These are phyloP conservation scores for Selenicereus undatus DNA, from an alignment of 148 eudicot genomes.

Conservation along the genomic window DNA sequence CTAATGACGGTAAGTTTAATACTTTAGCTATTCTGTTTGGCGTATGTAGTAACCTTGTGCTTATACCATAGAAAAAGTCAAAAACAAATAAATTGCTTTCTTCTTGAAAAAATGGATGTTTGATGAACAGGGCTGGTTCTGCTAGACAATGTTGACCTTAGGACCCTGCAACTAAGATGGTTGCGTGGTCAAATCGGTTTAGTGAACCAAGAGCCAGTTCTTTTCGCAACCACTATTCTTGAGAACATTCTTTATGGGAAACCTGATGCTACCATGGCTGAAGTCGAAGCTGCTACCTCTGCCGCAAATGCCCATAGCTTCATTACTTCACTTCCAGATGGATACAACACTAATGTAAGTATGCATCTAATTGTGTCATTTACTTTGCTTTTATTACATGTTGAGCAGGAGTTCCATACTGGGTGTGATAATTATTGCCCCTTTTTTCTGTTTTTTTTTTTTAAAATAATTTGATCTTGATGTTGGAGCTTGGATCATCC, in stretches of 20 bases:
- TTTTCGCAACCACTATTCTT: conserved; percentile 94
- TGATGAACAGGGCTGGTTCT: conserved; percentile 64
- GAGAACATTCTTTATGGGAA: conserved; percentile 93
- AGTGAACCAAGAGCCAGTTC: conserved; percentile 99
- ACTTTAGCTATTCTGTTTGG: not conserved
- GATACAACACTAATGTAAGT: conserved; percentile 90
- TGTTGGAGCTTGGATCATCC: not conserved
- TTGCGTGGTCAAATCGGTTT: conserved; percentile 87
- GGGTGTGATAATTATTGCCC: too few species aligned
- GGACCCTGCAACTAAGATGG: conserved; percentile 80
- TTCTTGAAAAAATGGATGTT: conserved; percentile 2
- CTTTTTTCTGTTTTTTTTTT: too few species aligned
- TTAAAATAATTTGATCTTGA: not conserved
- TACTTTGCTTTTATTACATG: not conserved
- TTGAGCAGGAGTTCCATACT: too few species aligned
- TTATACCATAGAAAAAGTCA: not conserved
- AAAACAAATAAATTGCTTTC: not conserved
- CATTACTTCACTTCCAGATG: conserved; percentile 86
- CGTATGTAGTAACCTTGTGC: not conserved
- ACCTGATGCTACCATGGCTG: conserved; percentile 84
- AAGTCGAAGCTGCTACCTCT: conserved; percentile 86
- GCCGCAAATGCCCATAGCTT: conserved; percentile 99
- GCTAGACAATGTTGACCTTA: conserved; percentile 82
- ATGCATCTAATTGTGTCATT: not conserved
- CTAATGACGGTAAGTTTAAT: conserved; percentile 61